A percentile compares a stretch with the other conserved stretches of the same genome.
These are phyloP conservation scores for Colletotrichum salicis DNA, from an alignment of 2,329 filamentous ascomycete species.

Conservation along the genomic window DNA sequence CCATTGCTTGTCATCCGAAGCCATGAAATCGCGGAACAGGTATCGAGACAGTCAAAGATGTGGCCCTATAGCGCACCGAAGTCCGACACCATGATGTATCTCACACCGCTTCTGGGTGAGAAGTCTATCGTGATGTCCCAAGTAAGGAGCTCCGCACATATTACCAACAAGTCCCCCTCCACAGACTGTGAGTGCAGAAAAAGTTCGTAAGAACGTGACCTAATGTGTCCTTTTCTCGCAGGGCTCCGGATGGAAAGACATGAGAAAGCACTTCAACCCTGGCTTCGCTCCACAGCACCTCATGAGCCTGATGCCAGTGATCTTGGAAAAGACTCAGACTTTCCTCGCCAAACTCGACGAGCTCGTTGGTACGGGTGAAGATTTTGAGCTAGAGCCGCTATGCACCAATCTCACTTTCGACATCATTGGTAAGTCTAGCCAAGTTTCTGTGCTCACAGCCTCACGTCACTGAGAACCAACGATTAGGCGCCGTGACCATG, in stretches of 20 bases:
- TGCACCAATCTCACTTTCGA: conserved; percentile 51
- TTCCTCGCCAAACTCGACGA: conserved; percentile 40
- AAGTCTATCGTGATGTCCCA: conserved; percentile 36
- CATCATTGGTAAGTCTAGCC: conserved; percentile 42
- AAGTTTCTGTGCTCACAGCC: accelerated
- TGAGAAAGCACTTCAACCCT: conserved; percentile 49
- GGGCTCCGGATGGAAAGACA: conserved; percentile 37
- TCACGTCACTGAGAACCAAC: neutral
- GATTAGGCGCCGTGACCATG: conserved; percentile 45
- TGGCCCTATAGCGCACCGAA: conserved; percentile 48
- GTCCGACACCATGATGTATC: conserved; percentile 41
- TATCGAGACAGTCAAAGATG: conserved; percentile 44
- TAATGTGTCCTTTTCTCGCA: neutral
- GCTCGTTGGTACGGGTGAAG: conserved; percentile 16
- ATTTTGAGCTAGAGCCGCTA: conserved; percentile 38
- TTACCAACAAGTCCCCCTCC: too few species aligned
- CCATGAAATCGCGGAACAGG: conserved; percentile 51
- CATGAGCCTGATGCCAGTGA: conserved; percentile 48
- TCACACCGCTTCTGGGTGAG: conserved; percentile 40
- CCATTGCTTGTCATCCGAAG: conserved; percentile 46
- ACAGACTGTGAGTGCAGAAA: neutral
- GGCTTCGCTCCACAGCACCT: conserved; percentile 52
- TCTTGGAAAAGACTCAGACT: conserved; percentile 47
- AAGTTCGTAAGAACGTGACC: too few species aligned
- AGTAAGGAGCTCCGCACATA: neutral